Base-by-base conservation (phyloP, 2,329 filamentous ascomycete species). In the Penicillium sp. region DNA sequence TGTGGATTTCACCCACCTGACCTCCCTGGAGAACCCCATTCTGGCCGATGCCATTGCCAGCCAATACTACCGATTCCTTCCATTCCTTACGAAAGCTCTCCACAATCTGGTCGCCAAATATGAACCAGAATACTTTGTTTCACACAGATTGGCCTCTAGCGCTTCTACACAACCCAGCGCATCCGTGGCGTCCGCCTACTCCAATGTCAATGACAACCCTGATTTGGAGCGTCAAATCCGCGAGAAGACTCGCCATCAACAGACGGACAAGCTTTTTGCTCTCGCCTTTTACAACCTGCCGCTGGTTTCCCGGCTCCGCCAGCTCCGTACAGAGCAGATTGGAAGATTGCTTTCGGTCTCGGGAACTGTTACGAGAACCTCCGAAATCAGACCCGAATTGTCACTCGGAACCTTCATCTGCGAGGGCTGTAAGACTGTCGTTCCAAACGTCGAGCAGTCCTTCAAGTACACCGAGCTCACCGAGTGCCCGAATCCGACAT, bases 391-490 rank as follows among this genome's bases (percentile, higher is more conserved):
- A 29, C 93, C 93, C 0, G 93, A 98, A 71, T 75, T 98, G 53
- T 95, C 90, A 2, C 78, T 95, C 20, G 93, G 88, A 5, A 96
- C 93, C 0, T 98, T 98, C 64, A 83, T 86, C 48, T 98, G 93
- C 71, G 88, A 96, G 68, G 82, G 80, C 42, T 98, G 93, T 74
- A 87, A 88, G 57, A 85, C 83, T 3, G 83, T 91, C 1, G 83
- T 95, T 5, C 85, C 88, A 32, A 95, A 96, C 66, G 85, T 98
- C 25, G 93, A 98, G 72, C 93, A 98, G 74, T 95, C 89, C 0
- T 98, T 98, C 75, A 84, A 90, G 65, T 98, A 96, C 72, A 96
- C 92, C 0, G 93, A 98, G 67, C 93, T 93, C 0, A 92, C 90
- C 3, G 89, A 96, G 74, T 98, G 93, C 61, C 92, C 93, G 8